Base-by-base conservation (phyloP, 495 filamentous ascomycete genomes). In the Talaromyces stipitatus region DNA sequence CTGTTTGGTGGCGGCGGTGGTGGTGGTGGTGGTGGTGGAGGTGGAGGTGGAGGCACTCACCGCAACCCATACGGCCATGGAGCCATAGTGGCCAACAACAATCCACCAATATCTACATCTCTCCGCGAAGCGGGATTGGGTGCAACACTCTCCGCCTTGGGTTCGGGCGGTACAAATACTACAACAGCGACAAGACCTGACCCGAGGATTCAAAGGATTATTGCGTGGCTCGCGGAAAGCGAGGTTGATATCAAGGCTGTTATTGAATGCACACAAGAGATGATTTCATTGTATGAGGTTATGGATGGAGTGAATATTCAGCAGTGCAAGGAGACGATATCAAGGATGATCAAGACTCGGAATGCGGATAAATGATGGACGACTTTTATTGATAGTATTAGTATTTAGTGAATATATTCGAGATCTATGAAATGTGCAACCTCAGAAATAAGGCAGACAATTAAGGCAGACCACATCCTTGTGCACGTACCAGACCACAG, bases 271-370 rank as follows among this genome's bases (percentile, higher is more conserved):
- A 91, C 89, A 0, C 94, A 98, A 71, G 95, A 97, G 74, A 80
- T 97, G 52, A 90, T 98, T 41, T 95, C 91, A 3, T 81, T 98
- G 59, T 98, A 97, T 71, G 91, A 96, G 69, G 81, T 90, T 29
- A 90, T 91, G 78, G 94, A 98, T 66, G 79, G 84, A 62, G 96
- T 92, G 64, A 89, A 84, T 60, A 92, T 97, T 64, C 92, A 94
- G 70, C 73, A 73, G 16, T 88, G 84, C 63, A 88, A 85, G 66
- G 87, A 89, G 58, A 78, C 88, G 58, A 85, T 98, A 61, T 85
- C 81, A 22, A 78, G 90, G 41, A 91, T 92, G 73, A 82, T 96
- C 52, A 95, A 94, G 72, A 85, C 82, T 26, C 79, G 88, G 64
- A 86, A 84, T n/a, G 69, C 95, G 54, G 90, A 92, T 59, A 89